These are phyloP conservation scores for Phytopythium sindhum DNA, from an alignment of 352 stramenopile species.

Conservation along the genomic window DNA sequence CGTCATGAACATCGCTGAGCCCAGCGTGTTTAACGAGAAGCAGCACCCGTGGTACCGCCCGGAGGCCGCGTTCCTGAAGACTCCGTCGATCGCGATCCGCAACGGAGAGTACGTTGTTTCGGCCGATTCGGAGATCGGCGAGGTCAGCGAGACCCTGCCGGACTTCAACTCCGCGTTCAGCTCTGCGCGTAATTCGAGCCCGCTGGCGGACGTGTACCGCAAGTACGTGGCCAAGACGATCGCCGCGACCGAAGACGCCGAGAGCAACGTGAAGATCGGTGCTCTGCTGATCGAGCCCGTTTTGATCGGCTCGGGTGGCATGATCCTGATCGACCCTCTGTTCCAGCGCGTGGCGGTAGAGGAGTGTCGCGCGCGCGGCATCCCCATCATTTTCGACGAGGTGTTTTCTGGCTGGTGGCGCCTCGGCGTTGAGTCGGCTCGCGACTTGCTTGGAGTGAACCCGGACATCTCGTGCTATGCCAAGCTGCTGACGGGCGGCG, in stretches of 20 bases:
- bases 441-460: constrained; percentile 81
- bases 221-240: constrained; percentile 62
- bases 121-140: constrained; percentile 45
- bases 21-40: constrained; percentile 89
- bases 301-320: constrained; percentile 84
- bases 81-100: constrained; percentile 65
- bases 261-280: constrained; percentile 46
- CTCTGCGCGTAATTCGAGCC: constrained; percentile 26
- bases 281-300: constrained; percentile 89
- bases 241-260: constrained; percentile 23
- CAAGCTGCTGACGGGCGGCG: constrained; percentile 89
- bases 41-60: constrained; percentile 92
- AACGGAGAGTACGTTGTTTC: constrained; percentile 57
- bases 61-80: constrained; percentile 77
- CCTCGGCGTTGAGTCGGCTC: constrained; percentile 80
- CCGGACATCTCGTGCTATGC: constrained; percentile 91
- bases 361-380: constrained; percentile 62
- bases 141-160: constrained; percentile 29
- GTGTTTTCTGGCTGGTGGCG: constrained; percentile 91
- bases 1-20: constrained; percentile 89
- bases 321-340: constrained; percentile 90
- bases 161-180: constrained; percentile 62
- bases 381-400: constrained; percentile 92
- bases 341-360: constrained; percentile 90
- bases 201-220: constrained; percentile 50